phyloP scores from a whole-genome alignment of 2,329 filamentous ascomycete species.

The Trichoderma harzianum region DNA sequence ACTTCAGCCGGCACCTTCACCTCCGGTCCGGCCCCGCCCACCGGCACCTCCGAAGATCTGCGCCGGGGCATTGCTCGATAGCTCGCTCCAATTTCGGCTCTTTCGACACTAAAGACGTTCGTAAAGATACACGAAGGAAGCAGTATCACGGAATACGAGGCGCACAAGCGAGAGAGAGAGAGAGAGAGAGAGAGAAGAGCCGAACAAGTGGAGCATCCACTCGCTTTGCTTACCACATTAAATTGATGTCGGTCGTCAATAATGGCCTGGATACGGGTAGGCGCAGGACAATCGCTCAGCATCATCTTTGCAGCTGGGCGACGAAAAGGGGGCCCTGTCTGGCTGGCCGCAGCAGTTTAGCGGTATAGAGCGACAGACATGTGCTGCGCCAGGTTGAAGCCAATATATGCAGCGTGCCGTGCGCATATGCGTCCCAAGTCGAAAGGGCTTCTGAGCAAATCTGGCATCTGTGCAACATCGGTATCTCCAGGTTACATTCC shows the following conservation, averaged over 20 bases:
- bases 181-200: background rate
- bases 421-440: background rate
- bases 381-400: background rate
- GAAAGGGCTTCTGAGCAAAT: background rate
- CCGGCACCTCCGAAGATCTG: background rate
- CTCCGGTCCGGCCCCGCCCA: background rate
- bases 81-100: background rate
- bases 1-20: background rate
- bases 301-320: background rate
- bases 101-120: background rate
- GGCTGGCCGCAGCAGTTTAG: background rate
- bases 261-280: background rate
- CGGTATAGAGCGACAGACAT: background rate
- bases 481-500: background rate
- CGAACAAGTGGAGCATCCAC: background rate
- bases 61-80: background rate
- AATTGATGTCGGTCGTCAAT: background rate
- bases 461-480: background rate
- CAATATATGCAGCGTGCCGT: constrained; percentile 12
- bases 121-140: background rate
- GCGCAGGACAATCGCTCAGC: background rate
- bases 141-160: background rate
- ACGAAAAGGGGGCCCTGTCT: background rate
- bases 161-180: background rate
- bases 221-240: constrained; percentile 7